These are phyloP conservation scores for Pseudogymnoascus sp. DNA, from an alignment of 2,329 filamentous ascomycete species.

Conservation along the genomic window DNA sequence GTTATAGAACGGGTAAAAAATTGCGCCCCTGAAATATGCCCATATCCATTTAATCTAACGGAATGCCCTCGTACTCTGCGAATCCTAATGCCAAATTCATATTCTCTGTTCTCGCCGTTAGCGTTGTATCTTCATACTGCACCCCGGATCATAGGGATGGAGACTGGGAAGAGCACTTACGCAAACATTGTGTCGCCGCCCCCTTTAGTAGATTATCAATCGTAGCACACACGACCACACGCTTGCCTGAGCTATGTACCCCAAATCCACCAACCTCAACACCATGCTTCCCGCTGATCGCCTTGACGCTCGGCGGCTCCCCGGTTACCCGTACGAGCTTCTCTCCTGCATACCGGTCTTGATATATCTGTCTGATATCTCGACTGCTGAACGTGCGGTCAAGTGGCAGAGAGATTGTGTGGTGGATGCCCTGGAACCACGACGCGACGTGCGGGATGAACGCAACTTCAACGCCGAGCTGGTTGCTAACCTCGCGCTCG, in stretches of 20 bases:
- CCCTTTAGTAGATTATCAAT: slow-evolving; percentile 95
- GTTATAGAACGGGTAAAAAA: background rate
- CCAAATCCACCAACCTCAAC: slow-evolving; percentile 93
- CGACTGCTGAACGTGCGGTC: slow-evolving; percentile 80
- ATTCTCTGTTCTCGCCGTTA: slow-evolving; percentile 52
- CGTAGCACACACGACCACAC: slow-evolving; percentile 87
- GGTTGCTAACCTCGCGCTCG: slow-evolving; percentile 77
- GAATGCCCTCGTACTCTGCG: slow-evolving; percentile 81
- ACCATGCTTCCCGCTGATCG: slow-evolving; percentile 75
- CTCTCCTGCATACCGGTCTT: slow-evolving; percentile 92
- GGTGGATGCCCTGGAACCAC: slow-evolving; percentile 94
- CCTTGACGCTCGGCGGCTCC: slow-evolving; percentile 77
- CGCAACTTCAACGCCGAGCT: slow-evolving; percentile 65
- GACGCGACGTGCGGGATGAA: slow-evolving; percentile 94
- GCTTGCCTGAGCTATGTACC: slow-evolving; percentile 80
- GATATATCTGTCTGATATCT: slow-evolving; percentile 89
- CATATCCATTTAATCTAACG: slow-evolving; percentile 31
- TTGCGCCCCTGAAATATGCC: background rate
- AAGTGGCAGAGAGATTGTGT: slow-evolving; percentile 84
- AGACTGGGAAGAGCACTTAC: slow-evolving; percentile 45
- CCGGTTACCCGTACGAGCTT: slow-evolving; percentile 89
- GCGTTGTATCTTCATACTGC: background rate
- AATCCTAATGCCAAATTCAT: slow-evolving; percentile 91
- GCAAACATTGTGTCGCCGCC: slow-evolving; percentile 84
- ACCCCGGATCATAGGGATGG: slow-evolving; percentile 11